Conservation (phyloP, 2,329 filamentous ascomycete genomes). For the Aureobasidium zeae region DNA sequence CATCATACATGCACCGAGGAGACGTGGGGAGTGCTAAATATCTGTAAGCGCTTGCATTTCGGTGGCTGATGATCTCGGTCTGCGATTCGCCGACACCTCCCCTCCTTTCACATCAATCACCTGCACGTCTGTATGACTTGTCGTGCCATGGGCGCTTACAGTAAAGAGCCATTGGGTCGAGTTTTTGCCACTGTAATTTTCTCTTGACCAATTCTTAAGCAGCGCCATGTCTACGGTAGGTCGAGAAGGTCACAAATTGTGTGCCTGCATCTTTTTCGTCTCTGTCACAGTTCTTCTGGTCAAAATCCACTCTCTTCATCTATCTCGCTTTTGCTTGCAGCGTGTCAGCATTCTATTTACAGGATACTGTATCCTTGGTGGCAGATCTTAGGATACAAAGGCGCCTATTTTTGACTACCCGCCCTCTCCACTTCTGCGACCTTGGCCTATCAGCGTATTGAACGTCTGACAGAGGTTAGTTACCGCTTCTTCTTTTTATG, state of each 20-base stretch:
- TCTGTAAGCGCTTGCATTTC: conserved; percentile 9
- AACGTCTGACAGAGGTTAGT: conserved; percentile 4
- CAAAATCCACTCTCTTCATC: not conserved
- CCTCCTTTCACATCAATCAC: not conserved
- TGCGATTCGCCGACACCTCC: conserved; percentile 10
- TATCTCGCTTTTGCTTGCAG: not conserved
- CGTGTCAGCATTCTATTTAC: conserved; percentile 9
- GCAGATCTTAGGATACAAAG: conserved; percentile 1
- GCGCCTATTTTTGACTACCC: conserved; percentile 8
- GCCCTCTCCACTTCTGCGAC: not conserved
- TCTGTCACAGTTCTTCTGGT: not conserved
- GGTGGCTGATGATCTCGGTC: conserved; percentile 1
- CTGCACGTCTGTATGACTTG: conserved; percentile 6
- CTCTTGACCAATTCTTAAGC: not conserved
- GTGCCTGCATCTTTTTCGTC: not conserved
- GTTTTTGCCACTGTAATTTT: not conserved
- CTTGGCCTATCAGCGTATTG: conserved; percentile 2
- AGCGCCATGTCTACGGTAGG: not conserved
- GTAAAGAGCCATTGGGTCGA: not conserved
- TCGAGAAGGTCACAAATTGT: not conserved
- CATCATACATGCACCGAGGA: too few relatives aligned
- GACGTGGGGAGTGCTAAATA: too few relatives aligned
- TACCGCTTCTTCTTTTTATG: conserved; percentile 8
- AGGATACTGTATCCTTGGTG: not conserved
- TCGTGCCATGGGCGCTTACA: conserved; percentile 11